These are phyloP conservation scores for Globisporangium cystogenes DNA, from an alignment of 352 stramenopile species.

Conservation along the genomic window DNA sequence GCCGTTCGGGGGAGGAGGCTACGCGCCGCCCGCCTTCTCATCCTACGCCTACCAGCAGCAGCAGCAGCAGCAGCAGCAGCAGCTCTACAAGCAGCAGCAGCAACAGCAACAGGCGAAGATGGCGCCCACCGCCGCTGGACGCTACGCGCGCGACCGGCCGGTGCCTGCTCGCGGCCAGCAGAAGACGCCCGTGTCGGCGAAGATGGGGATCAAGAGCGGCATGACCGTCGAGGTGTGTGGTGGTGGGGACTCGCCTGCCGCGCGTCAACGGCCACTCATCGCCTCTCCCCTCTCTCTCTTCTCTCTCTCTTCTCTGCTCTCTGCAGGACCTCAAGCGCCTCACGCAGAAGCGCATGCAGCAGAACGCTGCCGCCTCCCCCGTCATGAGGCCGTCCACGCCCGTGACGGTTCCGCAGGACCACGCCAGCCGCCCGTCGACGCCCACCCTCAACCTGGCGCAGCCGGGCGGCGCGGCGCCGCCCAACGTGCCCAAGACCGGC, in stretches of 20 bases:
- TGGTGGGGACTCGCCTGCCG: background rate
- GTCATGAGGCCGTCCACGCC: constrained; percentile 16
- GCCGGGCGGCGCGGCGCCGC: constrained; percentile 29
- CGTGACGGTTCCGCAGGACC: constrained; percentile 21
- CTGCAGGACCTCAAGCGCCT: constrained; percentile 72
- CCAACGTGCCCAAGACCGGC: constrained; percentile 64
- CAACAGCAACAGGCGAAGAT: constrained; percentile 16
- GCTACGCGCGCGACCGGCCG: constrained; percentile 10
- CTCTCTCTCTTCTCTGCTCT: no score
- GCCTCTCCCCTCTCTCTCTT: background rate
- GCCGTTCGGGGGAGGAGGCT: constrained; percentile 30
- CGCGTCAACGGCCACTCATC: background rate
- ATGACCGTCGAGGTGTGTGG: constrained; percentile 71
- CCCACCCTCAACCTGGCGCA: constrained; percentile 64
- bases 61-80: constrained; percentile 21
- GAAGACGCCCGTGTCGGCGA: constrained; percentile 39
- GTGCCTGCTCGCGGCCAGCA: constrained; percentile 13
- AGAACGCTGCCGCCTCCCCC: constrained; percentile 16
- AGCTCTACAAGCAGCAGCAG: constrained; percentile 22
- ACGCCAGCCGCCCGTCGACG: constrained; percentile 31
- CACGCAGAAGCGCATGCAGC: constrained; percentile 83
- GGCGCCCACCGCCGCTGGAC: constrained; percentile 1
- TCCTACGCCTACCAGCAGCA: constrained; percentile 22
- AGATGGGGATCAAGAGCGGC: constrained; percentile 87
- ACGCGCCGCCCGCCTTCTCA: constrained; percentile 19